Base-by-base conservation (phyloP, 75 land plant genomes). In the Ceratopteris richardii region DNA sequence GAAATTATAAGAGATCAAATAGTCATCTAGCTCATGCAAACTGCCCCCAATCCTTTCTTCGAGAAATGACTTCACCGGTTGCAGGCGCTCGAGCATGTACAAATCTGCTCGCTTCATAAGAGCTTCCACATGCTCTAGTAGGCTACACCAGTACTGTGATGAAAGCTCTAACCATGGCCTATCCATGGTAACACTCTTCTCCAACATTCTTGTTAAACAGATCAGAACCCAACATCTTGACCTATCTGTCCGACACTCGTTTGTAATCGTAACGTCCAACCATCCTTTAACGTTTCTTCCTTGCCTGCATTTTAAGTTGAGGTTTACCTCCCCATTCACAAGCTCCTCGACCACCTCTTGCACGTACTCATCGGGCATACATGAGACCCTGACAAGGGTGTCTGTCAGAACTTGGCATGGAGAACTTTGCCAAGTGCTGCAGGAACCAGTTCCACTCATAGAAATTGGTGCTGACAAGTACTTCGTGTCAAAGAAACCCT, bases 151-250 rank as follows among this genome's bases (percentile, higher is more conserved):
- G 14, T 75, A 75, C n/a, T 75, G 77, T 19, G 77, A 75, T 0
- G 77, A 70, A 16, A 75, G 68, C 47, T 75, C 76, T 55, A 75
- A 42, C 77, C 76, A 75, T 11, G 77, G 77, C 24, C 76, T 51
- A 37, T 64, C 58, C 48, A 27, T 21, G 6, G 74, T 71, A 17
- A 62, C 68, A 18, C 60, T 54, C 57, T 72, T 71, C 44, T 75
- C 50, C 18, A 75, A 57, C 77, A 75, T 64, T 58, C 68, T 64
- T 13, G 62, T 31, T 31, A 75, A 54, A 57, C 76, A 75, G 18
- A 71, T 33, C 18, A 75, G 31, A 26, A 75, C 61, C 77, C 77
- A 75, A 26, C 26, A 44, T 17, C 69, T 47, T 9, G 58, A 31
- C 26, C 62, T 64, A 31, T 30, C 56, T 4, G 17, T 64, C 31